Conservation (phyloP, 2,329 filamentous ascomycete species). For the Paecilomyces variotii region DNA sequence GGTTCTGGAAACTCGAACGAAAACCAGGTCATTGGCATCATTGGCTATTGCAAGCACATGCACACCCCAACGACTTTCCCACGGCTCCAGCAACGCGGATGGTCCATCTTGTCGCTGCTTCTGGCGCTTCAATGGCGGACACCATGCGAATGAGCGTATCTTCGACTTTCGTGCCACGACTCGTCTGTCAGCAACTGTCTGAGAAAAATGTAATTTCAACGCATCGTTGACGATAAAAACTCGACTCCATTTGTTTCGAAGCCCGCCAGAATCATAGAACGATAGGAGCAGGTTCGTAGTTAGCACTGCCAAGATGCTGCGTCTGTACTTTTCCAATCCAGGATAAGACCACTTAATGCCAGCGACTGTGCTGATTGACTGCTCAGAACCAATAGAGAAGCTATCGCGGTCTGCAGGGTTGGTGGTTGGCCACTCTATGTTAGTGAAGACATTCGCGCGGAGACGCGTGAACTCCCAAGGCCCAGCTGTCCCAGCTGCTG, state of each 20-base stretch:
- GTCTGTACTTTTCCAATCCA: slow-evolving; percentile 46
- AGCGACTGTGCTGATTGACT: slow-evolving; percentile 45
- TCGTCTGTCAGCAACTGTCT: slow-evolving; percentile 12
- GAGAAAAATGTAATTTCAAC: slow-evolving; percentile 34
- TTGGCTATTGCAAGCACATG: slow-evolving; percentile 30
- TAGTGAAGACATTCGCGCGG: slow-evolving; percentile 45
- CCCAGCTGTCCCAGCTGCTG: slow-evolving; percentile 14
- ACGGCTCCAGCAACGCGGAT: neutral
- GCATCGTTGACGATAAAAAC: slow-evolving; percentile 46
- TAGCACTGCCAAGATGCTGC: slow-evolving; percentile 48
- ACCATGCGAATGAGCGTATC: slow-evolving; percentile 38
- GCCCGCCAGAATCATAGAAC: slow-evolving; percentile 46
- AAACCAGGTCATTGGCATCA: slow-evolving; percentile 30
- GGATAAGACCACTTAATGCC: slow-evolving; percentile 49
- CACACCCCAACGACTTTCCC: slow-evolving; percentile 26
- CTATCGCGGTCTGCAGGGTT: slow-evolving; percentile 38
- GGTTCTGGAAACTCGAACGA: slow-evolving; percentile 19
- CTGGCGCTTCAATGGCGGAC: slow-evolving; percentile 20
- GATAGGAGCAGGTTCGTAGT: slow-evolving; percentile 51
- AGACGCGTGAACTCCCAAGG: slow-evolving; percentile 36
- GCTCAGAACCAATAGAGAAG: slow-evolving; percentile 53
- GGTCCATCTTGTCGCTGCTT: neutral
- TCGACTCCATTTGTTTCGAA: slow-evolving; percentile 43
- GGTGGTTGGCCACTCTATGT: slow-evolving; percentile 41
- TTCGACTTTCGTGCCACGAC: slow-evolving; percentile 20